Conservation (phyloP, 1,284 basidiomycete genomes). For the Rhodotorula sp. region DNA sequence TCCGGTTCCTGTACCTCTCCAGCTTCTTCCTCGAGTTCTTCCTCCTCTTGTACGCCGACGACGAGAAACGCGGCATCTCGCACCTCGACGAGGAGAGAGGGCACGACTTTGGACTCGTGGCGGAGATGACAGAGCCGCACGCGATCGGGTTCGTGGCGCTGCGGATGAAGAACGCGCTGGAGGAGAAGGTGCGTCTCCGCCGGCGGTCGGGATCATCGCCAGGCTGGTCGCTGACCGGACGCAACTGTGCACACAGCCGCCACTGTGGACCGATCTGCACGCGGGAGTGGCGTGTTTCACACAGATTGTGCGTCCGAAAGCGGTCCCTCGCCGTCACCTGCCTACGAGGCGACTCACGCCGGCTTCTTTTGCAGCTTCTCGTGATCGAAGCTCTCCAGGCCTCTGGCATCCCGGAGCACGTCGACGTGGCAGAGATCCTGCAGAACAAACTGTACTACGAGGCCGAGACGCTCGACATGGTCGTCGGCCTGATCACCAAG, state of each 20-base stretch:
- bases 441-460: constrained; percentile 91
- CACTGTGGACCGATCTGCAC: constrained; percentile 87
- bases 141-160: constrained; percentile 85
- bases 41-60: constrained; percentile 51
- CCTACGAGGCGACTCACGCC: neutral
- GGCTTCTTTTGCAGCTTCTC: constrained; percentile 56
- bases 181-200: constrained; percentile 68
- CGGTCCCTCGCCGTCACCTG: neutral
- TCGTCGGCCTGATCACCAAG: constrained; percentile 68
- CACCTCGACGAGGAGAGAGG: constrained; percentile 42
- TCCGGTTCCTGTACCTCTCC: constrained; percentile 75
- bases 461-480: constrained; percentile 83
- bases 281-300: constrained; percentile 90
- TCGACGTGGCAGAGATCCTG: constrained; percentile 72
- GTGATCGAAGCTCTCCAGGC: constrained; percentile 68
- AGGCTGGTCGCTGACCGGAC: neutral
- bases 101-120: constrained; percentile 73
- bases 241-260: constrained; percentile 60
- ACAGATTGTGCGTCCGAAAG: constrained; percentile 59
- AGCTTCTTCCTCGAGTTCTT: constrained; percentile 91
- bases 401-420: constrained; percentile 59
- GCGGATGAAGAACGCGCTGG: constrained; percentile 81
- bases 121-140: constrained; percentile 76
- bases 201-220: neutral
- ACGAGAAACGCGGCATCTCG: constrained; percentile 38